Base-by-base conservation (phyloP, 1,284 basidiomycete species). In the Trichosporon coremiiforme region DNA sequence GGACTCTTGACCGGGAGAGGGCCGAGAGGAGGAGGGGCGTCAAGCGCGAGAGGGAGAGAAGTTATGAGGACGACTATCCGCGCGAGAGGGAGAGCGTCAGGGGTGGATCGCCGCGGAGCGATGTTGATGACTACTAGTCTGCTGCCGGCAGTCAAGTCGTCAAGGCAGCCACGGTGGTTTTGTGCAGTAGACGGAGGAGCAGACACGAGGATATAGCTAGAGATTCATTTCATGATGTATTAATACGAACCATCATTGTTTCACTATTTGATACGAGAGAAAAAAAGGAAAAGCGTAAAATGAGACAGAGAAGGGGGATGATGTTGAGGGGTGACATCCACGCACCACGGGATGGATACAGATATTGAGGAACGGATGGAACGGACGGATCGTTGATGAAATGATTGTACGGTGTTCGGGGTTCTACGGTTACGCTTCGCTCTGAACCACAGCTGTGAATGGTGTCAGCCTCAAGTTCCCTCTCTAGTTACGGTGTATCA, bases 371-470 rank as follows among this genome's bases (percentile, higher is more conserved):
- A 7, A 10, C 36, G 47, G n/a, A n/a, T n/a, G n/a, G n/a, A n/a
- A n/a, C n/a, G n/a, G n/a, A n/a, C n/a, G n/a, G n/a, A n/a, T n/a
- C n/a, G n/a, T 53, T 22, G 47, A 53, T 53, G 47, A 10, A 53
- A n/a, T 64, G 35, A 29, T 47, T 65, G 41, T 31, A 17, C 17
- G 29, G 38, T 60, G 1, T 53, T 64, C 17, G 8, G 17, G 15
- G 15, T 35, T n/a, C 8, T 22, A 22, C 33, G 25, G 10, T 35
- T 50, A 33, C 31, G 79, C 79, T 71, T 82, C 80, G 66, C 78
- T 79, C 72, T 81, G 80, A 9, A 82, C 74, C 20, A 76, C 74
- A 17, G 80, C 79, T 82, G 70, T 33, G 33, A 10, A 53, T 17
- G n/a, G 47, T 22, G 66, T 67, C 62, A 68, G 38, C 63, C 41